Base-by-base conservation (phyloP, 257 asterid species). In the Oldenlandia corymbosa region DNA sequence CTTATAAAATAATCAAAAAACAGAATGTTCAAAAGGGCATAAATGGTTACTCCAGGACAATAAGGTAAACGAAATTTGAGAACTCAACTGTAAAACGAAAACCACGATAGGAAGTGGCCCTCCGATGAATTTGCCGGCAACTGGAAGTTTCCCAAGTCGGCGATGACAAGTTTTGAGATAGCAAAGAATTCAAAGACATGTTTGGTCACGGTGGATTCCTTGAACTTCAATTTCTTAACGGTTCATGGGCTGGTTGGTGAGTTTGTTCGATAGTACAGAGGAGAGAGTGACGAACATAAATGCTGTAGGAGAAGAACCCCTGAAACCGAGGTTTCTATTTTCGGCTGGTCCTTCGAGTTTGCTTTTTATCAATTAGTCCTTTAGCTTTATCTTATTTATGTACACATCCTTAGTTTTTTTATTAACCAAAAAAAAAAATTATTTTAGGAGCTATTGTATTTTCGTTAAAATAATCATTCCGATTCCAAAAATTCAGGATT, bases 121-220 rank as follows among this genome's bases (percentile, higher is more conserved):
- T 49, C 68, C 63, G 67, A 59, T 53, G 51, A 58, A 12, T 28
- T 17, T 42, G 62, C 28, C 21, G 66, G 41, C 23, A n/a, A 24
- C 49, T 58, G n/a, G 73, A 71, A 36, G 30, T 51, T 34, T 74
- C 73, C 68, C 63, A 67, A 34, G 41, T 53, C 51, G 68, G 69
- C 28, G 70, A 32, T 18, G 71, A 62, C 21, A 48, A 21, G 3
- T 63, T 52, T 13, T 56, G 34, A 2, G 70, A 31, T 26, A 70
- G 51, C 45, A 67, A 45, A 34, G 79, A 77, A 57, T 64, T n/a
- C 64, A 72, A 61, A 32, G 46, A 47, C 76, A 58, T 71, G 46
- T 63, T 53, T 51, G 51, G 27, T 55, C 37, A 27, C 42, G 21
- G 26, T 14, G 4, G 53, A 42, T 8, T 57, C 62, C 17, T 32